Evolutionary conservation across 2,329 filamentous ascomycete species (phyloP), one percentile per base, ranked within the genome.

Genomic region (Clonostachys sp.): DNA sequence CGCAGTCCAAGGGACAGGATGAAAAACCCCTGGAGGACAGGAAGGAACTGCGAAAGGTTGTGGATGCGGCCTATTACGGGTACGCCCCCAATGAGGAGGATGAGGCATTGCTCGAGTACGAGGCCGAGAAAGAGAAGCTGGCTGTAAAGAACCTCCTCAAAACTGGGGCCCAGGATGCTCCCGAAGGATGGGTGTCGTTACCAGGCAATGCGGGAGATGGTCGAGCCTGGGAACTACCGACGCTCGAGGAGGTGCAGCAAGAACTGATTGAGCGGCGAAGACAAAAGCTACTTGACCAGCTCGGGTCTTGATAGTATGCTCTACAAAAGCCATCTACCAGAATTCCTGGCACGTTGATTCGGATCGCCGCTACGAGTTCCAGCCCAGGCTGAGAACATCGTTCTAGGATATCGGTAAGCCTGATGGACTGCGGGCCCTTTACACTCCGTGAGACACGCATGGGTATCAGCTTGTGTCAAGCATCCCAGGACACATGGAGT

Each of bases 41-140:
- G 56, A 81, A 83, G 45, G 87, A 90, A 57, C 63, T 91, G 56
- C 71, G 85, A 51, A 84, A 81, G 68, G 81, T 85, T 56, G 91
- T 99, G 9, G 90, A 99, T 68, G 94, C 94, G 12, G 87, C 85
- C 34, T 99, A 99, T 67, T 99, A 96, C 65, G 94, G 94, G 39
- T 99, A 95, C 66, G 91, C 91, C 51, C 78, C 91, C 8, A 89
- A 91, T 56, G 91, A 97, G 66, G 94, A 97, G 66, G 90, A 96
- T 64, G 89, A 86, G 1, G 82, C 78, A 42, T 63, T 97, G 60
- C 64, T 96, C 53, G 81, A 75, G 45, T 96, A 95, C 63, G 94
- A 99, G 74, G 78, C 73, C 42, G 75, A 81, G 60, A 94, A 91
- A 71, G 94, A 97, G 74, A 79, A 83, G 54, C 87, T 95, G 63